Evolutionary conservation across 2,329 filamentous ascomycete species (phyloP).

Genomic region (Hymenoscyphus repandus): DNA sequence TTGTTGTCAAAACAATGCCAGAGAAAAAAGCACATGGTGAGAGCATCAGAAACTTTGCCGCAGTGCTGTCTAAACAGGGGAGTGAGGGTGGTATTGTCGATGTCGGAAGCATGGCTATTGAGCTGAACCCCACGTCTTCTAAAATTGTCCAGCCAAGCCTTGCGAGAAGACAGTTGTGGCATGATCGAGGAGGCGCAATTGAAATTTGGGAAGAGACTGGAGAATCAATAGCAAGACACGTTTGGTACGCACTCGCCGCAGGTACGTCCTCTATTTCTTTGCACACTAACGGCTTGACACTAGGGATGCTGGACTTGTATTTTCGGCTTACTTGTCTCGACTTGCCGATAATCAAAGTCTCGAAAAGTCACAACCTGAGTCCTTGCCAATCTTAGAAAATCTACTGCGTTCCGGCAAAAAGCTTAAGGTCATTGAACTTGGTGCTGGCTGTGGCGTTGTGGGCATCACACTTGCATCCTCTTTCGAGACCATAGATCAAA

Average conservation of each 20-base stretch:
- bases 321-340: constrained; percentile 32
- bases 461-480: constrained; percentile 52
- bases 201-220: constrained; percentile 64
- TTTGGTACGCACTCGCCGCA: constrained; percentile 47
- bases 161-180: constrained; percentile 22
- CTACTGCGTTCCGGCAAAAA: constrained; percentile 16
- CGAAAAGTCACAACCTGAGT: background rate
- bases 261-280: constrained; percentile 16
- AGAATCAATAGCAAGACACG: constrained; percentile 66
- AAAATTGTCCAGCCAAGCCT: constrained; percentile 7
- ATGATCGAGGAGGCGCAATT: constrained; percentile 5
- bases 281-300: constrained; percentile 13
- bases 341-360: background rate
- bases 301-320: constrained; percentile 35
- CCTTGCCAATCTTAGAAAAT: constrained; percentile 10
- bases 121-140: background rate
- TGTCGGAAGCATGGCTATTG: constrained; percentile 22
- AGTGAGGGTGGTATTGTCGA: constrained; percentile 16
- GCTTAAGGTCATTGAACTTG: constrained; percentile 57
- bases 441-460: constrained; percentile 64
- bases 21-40: too few species aligned
- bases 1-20: too few species aligned
- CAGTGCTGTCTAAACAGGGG: constrained; percentile 3
- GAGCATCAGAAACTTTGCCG: background rate
- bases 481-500: constrained; percentile 33